A percentile compares a stretch with the other conserved stretches of the same genome.
Conservation (phyloP, 2,329 filamentous ascomycete species). For the Neoarthrinium moseri region DNA sequence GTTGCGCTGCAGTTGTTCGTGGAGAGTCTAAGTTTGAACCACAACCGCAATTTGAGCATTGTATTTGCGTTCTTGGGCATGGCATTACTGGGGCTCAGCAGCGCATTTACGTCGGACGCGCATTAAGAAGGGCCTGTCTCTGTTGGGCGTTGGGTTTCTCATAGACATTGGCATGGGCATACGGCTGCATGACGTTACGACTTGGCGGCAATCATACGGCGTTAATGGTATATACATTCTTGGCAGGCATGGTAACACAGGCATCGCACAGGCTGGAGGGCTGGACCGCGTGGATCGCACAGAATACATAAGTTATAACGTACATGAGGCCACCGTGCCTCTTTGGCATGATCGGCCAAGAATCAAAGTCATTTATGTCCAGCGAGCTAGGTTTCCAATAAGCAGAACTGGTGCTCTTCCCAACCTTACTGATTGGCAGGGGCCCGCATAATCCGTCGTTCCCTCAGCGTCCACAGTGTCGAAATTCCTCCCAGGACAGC, state of each 20-base stretch:
- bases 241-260: background rate
- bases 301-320: too few relatives aligned
- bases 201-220: background rate
- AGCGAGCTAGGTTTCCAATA: too few relatives aligned
- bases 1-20: slow-evolving; percentile 88
- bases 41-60: slow-evolving; percentile 75
- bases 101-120: slow-evolving; percentile 68
- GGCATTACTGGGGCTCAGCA: slow-evolving; percentile 81
- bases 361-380: too few relatives aligned
- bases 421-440: too few relatives aligned
- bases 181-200: slow-evolving; percentile 1
- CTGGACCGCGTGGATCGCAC: too few relatives aligned
- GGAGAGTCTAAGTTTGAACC: slow-evolving; percentile 80
- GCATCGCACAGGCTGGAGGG: too few relatives aligned
- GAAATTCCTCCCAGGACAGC: too few relatives aligned
- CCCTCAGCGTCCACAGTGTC: too few relatives aligned
- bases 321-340: too few relatives aligned
- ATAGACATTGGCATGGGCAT: background rate
- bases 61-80: slow-evolving; percentile 83
- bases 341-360: too few relatives aligned
- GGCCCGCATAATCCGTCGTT: too few relatives aligned
- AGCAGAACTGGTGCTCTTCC: too few relatives aligned
- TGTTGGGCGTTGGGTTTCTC: background rate
- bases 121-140: slow-evolving; percentile 34
- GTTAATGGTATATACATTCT: slow-evolving; percentile 2